Percentiles rank a stretch among this genome's conserved stretches.
Evolutionary conservation across 331 rosid genomes (phyloP).

Genomic region (Acacia concinna): DNA sequence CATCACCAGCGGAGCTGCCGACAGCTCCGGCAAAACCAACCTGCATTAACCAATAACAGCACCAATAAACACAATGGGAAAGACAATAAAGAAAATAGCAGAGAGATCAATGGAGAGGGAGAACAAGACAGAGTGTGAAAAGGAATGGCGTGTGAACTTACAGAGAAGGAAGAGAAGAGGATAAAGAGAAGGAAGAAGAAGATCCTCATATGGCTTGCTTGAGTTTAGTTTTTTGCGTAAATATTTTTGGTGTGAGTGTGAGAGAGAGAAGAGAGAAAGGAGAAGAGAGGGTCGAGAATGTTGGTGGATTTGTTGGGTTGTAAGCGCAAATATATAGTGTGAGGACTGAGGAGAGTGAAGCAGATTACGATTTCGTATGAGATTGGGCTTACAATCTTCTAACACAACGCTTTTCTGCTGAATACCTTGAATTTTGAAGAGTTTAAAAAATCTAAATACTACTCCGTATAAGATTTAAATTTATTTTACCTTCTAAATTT

Average conservation of each 20-base stretch:
- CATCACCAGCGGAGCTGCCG: constrained; percentile 8
- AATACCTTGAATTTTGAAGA: neutral
- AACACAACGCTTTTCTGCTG: constrained; percentile 1
- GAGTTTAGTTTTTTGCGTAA: neutral
- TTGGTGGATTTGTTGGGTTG: constrained; percentile 57
- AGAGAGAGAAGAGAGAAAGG: neutral
- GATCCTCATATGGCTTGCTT: neutral
- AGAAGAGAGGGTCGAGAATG: constrained; percentile 37
- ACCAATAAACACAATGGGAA: constrained; percentile 17
- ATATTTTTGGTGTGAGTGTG: neutral
- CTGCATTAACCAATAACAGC: constrained; percentile 57
- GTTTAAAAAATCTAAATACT: too few species aligned
- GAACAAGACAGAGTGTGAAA: neutral
- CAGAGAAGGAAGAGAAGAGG: neutral
- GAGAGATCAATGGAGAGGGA: neutral
- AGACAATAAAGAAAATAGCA: neutral
- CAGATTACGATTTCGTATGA: constrained; percentile 26
- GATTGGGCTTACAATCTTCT: constrained; percentile 33
- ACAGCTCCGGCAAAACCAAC: constrained; percentile 39
- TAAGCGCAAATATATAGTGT: constrained; percentile 48
- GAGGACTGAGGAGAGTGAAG: constrained; percentile 17
- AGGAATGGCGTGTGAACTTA: neutral
- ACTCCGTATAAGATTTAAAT: too few species aligned
- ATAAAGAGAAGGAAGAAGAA: neutral
- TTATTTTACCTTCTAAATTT: too few species aligned